Base-by-base conservation (phyloP, 441 rosid species). In the Croton laevigatus region DNA sequence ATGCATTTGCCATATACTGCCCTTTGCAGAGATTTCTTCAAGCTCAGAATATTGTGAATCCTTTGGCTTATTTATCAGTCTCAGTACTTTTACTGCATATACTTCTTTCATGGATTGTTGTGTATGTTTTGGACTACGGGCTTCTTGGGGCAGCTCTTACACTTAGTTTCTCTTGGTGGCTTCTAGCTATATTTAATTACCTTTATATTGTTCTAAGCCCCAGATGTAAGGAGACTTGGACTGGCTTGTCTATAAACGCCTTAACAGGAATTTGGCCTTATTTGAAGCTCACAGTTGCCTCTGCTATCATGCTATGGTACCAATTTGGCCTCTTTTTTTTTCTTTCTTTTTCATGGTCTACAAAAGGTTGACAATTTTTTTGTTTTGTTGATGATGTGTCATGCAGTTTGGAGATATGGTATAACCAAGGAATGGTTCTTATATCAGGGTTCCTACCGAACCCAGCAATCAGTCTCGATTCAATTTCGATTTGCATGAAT, bases 11-110 rank as follows among this genome's bases (percentile, higher is more conserved):
- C 0, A 19, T 95, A 0, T 80, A 88, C 58, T 92, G 98, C 65
- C 99, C 98, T 0, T 79, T 92, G 90, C 98, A 91, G 81, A 84
- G 98, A 79, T 95, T 86, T 75, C 90, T 95, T 32, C 99, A 95
- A 65, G 99, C 99, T 16, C 98, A 95, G 83, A 92, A 95, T 83
- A 86, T 92, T 5, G 99, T 95, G 0, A 92, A 95, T 76, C 98
- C 98, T 45, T 68, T 95, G 73, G 99, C 99, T 4, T 87, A 74
- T 66, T 92, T 92, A 90, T 76, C 98, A 0, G 78, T 90, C 62
- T 94, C 85, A 32, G 98, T 92, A 14, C 83, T 92, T 77, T 71
- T 94, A 48, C 0, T 94, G 6, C 99, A 94, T 77, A 67, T 77
- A 49, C 79, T 89, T 17, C 86, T 92, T 32, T 68, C 91, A 0